Conservation (phyloP, 805 yeast species). For the Yamadazyma akitaensis region DNA sequence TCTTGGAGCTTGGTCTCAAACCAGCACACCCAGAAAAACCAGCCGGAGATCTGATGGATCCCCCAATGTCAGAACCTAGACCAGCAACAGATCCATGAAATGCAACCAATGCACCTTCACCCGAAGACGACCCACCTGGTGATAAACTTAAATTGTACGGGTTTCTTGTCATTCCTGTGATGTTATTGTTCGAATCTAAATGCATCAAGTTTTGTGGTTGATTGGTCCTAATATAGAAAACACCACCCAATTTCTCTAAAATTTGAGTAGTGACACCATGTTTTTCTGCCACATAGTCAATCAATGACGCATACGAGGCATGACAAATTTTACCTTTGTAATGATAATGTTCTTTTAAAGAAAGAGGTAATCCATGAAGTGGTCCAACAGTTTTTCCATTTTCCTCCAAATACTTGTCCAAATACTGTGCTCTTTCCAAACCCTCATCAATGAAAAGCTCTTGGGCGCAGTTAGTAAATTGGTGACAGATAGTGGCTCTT, state of each 20-base stretch:
- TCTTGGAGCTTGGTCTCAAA: conserved; percentile 37
- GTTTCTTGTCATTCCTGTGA: conserved; percentile 31
- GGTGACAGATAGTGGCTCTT: conserved; percentile 43
- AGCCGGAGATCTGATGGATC: conserved; percentile 43
- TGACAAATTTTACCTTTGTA: conserved; percentile 35
- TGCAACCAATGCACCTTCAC: conserved; percentile 41
- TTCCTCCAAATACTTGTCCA: conserved; percentile 48
- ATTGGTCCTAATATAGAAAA: conserved; percentile 40
- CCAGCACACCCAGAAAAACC: conserved; percentile 41
- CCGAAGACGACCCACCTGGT: conserved; percentile 44
- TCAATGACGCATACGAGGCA: conserved; percentile 36
- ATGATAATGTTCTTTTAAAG: conserved; percentile 50
- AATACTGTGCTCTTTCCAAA: conserved; percentile 48
- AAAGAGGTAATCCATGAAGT: conserved; percentile 63
- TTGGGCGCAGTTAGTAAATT: conserved; percentile 41
- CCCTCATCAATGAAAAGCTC: conserved; percentile 57
- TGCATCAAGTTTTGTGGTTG: conserved; percentile 46
- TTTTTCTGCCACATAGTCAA: conserved; percentile 25
- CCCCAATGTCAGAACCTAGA: conserved; percentile 44
- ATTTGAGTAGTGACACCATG: conserved; percentile 31
- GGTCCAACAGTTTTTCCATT: conserved; percentile 56
- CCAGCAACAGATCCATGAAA: conserved; percentile 41
- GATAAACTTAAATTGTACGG: conserved; percentile 38
- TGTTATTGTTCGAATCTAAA: conserved; percentile 38
- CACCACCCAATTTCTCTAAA: conserved; percentile 40